Percentiles rank a stretch among this genome's conserved stretches.
phyloP scores from a whole-genome alignment of 805 yeast genomes.

The Wickerhamiella kazuoi region DNA sequence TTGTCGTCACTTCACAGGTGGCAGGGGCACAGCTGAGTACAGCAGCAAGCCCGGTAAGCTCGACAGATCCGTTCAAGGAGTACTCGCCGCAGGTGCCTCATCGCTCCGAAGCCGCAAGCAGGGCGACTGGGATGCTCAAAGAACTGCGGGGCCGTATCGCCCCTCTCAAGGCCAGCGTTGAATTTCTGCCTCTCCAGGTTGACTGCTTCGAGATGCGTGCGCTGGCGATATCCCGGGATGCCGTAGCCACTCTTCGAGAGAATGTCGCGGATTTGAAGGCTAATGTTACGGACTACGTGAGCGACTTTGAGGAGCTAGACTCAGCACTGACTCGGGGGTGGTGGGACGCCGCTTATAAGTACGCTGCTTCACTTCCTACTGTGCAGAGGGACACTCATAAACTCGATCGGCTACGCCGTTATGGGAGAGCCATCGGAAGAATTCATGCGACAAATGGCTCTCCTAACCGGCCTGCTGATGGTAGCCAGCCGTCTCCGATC shows the following conservation, averaged over 20 bases:
- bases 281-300: not conserved
- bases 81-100: not conserved
- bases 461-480: not conserved
- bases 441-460: not conserved
- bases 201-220: constrained; percentile 3
- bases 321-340: not conserved
- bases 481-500: not conserved
- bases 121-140: not conserved
- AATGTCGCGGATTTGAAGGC: not conserved
- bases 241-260: not conserved
- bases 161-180: constrained; percentile 4
- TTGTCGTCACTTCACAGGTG: not conserved
- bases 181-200: constrained; percentile 4
- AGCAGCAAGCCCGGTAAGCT: not conserved
- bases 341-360: constrained; percentile 1
- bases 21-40: not conserved
- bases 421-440: not conserved
- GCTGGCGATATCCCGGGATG: not conserved
- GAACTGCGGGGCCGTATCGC: not conserved
- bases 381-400: not conserved
- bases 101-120: not conserved
- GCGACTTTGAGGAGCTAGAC: not conserved
- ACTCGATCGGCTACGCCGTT: not conserved
- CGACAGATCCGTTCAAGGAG: not conserved
- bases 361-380: not conserved